These are phyloP conservation scores for Monilinia laxa DNA, from an alignment of 2,329 filamentous ascomycete species.

Conservation along the genomic window DNA sequence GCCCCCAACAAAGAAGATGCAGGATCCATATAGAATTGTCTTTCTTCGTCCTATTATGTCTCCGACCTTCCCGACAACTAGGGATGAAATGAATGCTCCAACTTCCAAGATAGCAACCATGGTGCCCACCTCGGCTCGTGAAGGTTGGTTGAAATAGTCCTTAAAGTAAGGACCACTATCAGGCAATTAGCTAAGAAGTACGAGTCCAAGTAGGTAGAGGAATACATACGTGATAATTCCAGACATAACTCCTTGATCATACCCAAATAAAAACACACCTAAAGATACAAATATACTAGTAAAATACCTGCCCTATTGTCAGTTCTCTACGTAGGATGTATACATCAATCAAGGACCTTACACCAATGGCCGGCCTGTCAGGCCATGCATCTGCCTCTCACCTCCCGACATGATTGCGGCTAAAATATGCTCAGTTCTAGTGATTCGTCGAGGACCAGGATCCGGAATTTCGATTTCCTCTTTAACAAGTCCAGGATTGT, in stretches of 20 bases:
- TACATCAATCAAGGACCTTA: slow-evolving; percentile 48
- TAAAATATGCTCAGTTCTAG: slow-evolving; percentile 67
- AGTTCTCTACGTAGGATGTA: slow-evolving; percentile 21
- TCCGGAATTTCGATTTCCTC: slow-evolving; percentile 82
- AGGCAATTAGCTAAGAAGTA: slow-evolving; percentile 27
- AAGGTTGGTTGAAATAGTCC: slow-evolving; percentile 88
- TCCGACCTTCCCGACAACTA: slow-evolving; percentile 82
- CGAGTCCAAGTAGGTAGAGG: background rate
- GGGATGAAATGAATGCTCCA: slow-evolving; percentile 85
- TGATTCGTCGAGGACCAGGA: slow-evolving; percentile 61
- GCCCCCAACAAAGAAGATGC: slow-evolving; percentile 82
- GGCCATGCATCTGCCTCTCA: slow-evolving; percentile 75
- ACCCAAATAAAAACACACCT: slow-evolving; percentile 85
- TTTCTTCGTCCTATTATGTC: slow-evolving; percentile 86
- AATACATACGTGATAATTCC: slow-evolving; percentile 61
- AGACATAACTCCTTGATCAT: slow-evolving; percentile 90
- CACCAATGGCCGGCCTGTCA: slow-evolving; percentile 94
- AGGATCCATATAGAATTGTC: slow-evolving; percentile 91
- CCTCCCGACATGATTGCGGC: slow-evolving; percentile 84
- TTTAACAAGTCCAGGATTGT: slow-evolving; percentile 51
- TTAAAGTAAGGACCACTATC: slow-evolving; percentile 80
- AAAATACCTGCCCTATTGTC: slow-evolving; percentile 66
- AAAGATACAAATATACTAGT: slow-evolving; percentile 88
- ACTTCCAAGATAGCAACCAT: slow-evolving; percentile 98
- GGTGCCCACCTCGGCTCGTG: slow-evolving; percentile 83